Conservation (phyloP, 768 basidiomycete genomes). For the Cystobasidium tubakii region DNA sequence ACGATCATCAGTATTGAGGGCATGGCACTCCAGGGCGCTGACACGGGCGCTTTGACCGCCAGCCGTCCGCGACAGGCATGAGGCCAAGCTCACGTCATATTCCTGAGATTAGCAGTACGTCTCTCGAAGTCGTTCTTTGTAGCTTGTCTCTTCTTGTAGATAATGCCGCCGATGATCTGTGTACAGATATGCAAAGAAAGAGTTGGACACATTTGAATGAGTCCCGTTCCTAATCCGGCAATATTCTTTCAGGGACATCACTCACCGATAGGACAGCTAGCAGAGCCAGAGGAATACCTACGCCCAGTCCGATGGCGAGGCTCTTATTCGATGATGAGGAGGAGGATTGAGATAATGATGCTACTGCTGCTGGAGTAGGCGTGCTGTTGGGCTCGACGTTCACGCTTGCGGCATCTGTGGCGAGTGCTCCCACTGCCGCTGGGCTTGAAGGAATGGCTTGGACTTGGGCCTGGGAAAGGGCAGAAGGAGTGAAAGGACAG, state of each 20-base stretch:
- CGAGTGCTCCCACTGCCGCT: neutral
- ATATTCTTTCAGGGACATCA: neutral
- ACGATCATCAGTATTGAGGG: no score
- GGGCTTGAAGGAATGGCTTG: neutral
- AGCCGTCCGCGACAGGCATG: neutral
- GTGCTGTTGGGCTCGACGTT: neutral
- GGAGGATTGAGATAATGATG: neutral
- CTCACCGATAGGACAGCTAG: neutral
- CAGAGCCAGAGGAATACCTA: neutral
- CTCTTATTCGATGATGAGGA: neutral
- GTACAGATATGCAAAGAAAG: neutral
- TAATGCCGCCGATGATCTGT: neutral
- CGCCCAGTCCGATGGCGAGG: constrained; percentile 25
- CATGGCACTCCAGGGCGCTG: no score
- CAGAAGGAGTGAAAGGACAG: neutral
- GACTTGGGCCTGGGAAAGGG: neutral
- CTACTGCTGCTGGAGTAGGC: neutral
- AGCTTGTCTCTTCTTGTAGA: constrained; percentile 18
- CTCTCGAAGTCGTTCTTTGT: constrained; percentile 2
- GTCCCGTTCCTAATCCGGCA: neutral
- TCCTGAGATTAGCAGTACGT: constrained; percentile 7
- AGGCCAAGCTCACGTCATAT: constrained; percentile 2
- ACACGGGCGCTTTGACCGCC: neutral
- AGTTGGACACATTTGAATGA: neutral
- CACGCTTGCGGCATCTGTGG: no score